A percentile compares a stretch with the other conserved stretches of the same genome.
phyloP scores from a whole-genome alignment of 1,284 basidiomycete species.

The Cryptococcus sp. region DNA sequence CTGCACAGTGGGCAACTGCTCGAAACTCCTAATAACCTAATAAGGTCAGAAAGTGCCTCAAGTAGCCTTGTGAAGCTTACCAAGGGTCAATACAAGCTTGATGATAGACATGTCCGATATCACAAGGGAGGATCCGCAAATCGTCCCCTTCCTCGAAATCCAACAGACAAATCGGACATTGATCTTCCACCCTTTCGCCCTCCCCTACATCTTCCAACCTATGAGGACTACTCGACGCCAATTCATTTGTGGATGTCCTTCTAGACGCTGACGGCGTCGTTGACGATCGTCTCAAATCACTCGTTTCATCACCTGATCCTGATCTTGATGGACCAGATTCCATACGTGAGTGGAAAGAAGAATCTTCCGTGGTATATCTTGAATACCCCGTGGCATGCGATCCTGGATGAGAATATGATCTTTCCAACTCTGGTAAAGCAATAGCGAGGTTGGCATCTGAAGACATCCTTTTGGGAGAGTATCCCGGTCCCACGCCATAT shows the following conservation, averaged over 20 bases:
- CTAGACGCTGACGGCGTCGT: background rate
- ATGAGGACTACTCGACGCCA: background rate
- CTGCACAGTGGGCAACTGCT: slow-evolving; percentile 85
- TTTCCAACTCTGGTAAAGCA: background rate
- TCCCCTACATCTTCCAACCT: slow-evolving; percentile 2
- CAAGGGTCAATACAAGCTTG: slow-evolving; percentile 52
- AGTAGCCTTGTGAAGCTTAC: slow-evolving; percentile 16
- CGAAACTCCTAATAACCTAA: slow-evolving; percentile 76
- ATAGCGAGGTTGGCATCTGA: slow-evolving; percentile 12
- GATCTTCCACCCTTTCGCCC: slow-evolving; percentile 53
- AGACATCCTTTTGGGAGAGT: slow-evolving; percentile 14
- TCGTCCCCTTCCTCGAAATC: slow-evolving; percentile 92
- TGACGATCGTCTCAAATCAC: background rate
- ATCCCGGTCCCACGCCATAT: background rate
- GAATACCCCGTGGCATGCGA: background rate
- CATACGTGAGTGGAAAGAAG: background rate
- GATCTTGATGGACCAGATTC: background rate
- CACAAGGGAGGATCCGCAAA: slow-evolving; percentile 79
- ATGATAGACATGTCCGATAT: slow-evolving; percentile 82
- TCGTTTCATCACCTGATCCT: background rate
- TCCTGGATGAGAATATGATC: background rate
- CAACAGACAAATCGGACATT: slow-evolving; percentile 87
- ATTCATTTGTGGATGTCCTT: background rate
- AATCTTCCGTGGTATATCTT: background rate
- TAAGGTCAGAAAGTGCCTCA: background rate